A percentile compares a stretch with the other conserved stretches of the same genome.
Evolutionary conservation across 1,284 basidiomycete species (phyloP).

Genomic region (Pulveroboletus sp.): DNA sequence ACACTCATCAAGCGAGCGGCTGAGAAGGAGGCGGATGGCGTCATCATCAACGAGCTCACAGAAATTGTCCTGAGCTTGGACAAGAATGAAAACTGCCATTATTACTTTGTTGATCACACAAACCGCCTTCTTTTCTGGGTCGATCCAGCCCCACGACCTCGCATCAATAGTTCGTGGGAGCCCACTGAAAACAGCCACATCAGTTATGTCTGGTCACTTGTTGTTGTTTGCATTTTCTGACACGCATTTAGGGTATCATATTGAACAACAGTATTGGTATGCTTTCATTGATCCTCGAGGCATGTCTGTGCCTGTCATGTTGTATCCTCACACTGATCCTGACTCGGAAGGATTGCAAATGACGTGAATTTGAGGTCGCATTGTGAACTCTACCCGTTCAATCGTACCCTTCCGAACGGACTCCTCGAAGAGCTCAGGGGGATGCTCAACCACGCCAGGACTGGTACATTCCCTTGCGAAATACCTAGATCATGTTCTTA

Average conservation of each 20-base stretch:
- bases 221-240: conserved; percentile 3
- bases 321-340: neutral
- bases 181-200: conserved; percentile 10
- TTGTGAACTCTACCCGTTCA: conserved; percentile 19
- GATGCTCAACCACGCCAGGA: conserved; percentile 18
- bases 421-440: conserved; percentile 12
- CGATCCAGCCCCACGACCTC: neutral
- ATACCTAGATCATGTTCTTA: neutral
- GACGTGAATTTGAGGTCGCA: conserved; percentile 11
- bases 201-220: conserved; percentile 5
- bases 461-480: neutral
- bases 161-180: conserved; percentile 3
- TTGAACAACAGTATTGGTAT: conserved; percentile 18
- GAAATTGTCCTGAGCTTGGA: too few relatives aligned
- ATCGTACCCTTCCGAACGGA: conserved; percentile 1
- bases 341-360: neutral
- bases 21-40: neutral
- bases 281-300: neutral
- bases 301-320: neutral
- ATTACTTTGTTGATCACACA: conserved; percentile 20
- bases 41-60: conserved; percentile 12
- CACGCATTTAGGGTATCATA: conserved; percentile 9
- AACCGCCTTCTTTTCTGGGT: conserved; percentile 21
- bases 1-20: conserved; percentile 5
- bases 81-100: neutral